Conservation (phyloP, 2,329 filamentous ascomycete genomes). For the Venturia effusa region DNA sequence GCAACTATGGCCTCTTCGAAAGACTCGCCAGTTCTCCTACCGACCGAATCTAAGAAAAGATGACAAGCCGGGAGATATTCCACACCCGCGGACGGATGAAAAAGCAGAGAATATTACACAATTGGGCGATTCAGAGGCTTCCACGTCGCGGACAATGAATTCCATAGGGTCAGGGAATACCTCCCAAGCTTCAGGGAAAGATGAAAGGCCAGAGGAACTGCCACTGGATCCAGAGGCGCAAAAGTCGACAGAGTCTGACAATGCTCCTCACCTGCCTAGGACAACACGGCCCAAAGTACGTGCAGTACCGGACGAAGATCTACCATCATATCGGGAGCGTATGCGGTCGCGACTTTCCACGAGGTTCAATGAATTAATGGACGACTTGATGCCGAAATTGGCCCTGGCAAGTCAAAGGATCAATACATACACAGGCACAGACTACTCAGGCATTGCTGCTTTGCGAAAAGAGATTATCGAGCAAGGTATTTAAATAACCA, state of each 20-base stretch:
- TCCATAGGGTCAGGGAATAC: background rate
- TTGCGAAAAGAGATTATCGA: conserved; percentile 68
- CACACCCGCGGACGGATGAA: background rate
- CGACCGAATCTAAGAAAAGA: background rate
- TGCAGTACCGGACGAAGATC: conserved; percentile 26
- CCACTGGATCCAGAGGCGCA: background rate
- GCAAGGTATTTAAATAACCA: conserved; percentile 37
- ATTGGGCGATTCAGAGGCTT: background rate
- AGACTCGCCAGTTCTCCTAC: conserved; percentile 12
- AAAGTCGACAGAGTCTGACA: background rate
- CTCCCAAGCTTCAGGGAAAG: background rate
- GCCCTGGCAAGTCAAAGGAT: conserved; percentile 78
- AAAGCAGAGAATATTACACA: background rate
- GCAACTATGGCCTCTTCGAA: conserved; percentile 8
- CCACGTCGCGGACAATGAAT: background rate
- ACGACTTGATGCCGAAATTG: conserved; percentile 74
- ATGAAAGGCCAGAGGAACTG: background rate
- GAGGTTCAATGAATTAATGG: conserved; percentile 66
- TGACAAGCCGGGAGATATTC: background rate
- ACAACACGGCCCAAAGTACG: background rate
- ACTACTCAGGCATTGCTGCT: conserved; percentile 78
- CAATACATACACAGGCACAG: conserved; percentile 81
- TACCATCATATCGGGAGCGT: conserved; percentile 43
- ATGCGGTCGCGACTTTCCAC: conserved; percentile 48
- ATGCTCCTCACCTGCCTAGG: background rate